Conservation (phyloP, 805 yeast species). For the Hanseniaspora singularis region DNA sequence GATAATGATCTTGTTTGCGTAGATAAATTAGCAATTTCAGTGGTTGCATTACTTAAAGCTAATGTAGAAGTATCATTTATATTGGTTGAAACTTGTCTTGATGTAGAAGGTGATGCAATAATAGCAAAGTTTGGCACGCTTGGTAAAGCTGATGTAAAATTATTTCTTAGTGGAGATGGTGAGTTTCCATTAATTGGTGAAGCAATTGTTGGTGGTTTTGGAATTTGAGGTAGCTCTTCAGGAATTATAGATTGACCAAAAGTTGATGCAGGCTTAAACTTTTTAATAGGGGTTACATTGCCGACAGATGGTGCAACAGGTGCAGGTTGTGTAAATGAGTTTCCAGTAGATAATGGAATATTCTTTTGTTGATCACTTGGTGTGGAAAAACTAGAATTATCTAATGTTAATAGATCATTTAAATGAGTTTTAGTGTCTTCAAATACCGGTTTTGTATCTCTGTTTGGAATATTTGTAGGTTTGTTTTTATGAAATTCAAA, state of each 20-base stretch:
- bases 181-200: conserved; percentile 30
- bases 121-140: conserved; percentile 28
- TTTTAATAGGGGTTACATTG: conserved; percentile 27
- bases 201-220: conserved; percentile 25
- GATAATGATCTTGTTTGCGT: conserved; percentile 73
- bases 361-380: conserved; percentile 16
- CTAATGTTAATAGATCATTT: conserved; percentile 53
- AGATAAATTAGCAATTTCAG: conserved; percentile 76
- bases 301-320: conserved; percentile 25
- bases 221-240: conserved; percentile 24
- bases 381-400: conserved; percentile 39
- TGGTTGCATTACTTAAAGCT: conserved; percentile 62
- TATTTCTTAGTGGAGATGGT: conserved; percentile 21
- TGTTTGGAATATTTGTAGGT: conserved; percentile 27
- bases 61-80: conserved; percentile 36
- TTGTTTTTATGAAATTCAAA: conserved; percentile 21
- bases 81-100: conserved; percentile 20
- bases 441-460: conserved; percentile 30
- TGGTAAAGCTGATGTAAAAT: conserved; percentile 22
- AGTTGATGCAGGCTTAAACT: conserved; percentile 68
- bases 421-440: conserved; percentile 36
- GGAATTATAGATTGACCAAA: conserved; percentile 66
- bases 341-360: conserved; percentile 9
- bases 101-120: conserved; percentile 15
- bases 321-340: conserved; percentile 22